Base-by-base conservation (phyloP, 73 alveolate genomes). In the Paramecium octaurelia region DNA sequence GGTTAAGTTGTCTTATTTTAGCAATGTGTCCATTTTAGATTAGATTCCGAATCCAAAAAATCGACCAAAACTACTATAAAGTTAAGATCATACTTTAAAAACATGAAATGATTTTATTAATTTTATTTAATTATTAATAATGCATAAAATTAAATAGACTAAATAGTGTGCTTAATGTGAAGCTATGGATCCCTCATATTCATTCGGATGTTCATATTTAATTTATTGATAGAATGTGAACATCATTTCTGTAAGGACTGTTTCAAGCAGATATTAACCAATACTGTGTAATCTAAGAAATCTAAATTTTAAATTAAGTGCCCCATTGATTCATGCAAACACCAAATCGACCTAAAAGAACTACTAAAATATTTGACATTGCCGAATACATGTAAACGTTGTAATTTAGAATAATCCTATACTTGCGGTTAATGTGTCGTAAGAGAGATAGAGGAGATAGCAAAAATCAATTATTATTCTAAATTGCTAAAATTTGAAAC, bases 391-490 rank as follows among this genome's bases (percentile, higher is more conserved):
- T 80, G 91, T 43, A 42, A 48, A 46, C 48, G 29, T 9, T 80
- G 91, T 43, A 80, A 80, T 44, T 9, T 9, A 44, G 91, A 46
- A 42, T 43, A 21, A 80, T 14, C 91, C 1, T 80, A 80, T 48
- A 80, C 73, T 11, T 80, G 91, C 46, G 91, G 76, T 23, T 64
- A 42, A 31, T 80, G 91, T 24, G 2, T 43, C 18, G 46, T 80
- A 23, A 80, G 21, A 44, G 91, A 80, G 11, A 42, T 80, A 8
- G 91, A 80, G 44, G 91, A 80, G 8, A 80, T 80, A 8, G 91
- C 91, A 80, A 80, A 80, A 80, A 48, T 46, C 11, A 80, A 80
- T 80, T 80, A 38, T 21, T 80, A 44, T 48, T 80, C 91, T 3
- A 80, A 80, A 80, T 48, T 31, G 16, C 46, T 80, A 20, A 80